Conservation (phyloP, 768 basidiomycete genomes). For the Paxillus ammoniavirescens region DNA sequence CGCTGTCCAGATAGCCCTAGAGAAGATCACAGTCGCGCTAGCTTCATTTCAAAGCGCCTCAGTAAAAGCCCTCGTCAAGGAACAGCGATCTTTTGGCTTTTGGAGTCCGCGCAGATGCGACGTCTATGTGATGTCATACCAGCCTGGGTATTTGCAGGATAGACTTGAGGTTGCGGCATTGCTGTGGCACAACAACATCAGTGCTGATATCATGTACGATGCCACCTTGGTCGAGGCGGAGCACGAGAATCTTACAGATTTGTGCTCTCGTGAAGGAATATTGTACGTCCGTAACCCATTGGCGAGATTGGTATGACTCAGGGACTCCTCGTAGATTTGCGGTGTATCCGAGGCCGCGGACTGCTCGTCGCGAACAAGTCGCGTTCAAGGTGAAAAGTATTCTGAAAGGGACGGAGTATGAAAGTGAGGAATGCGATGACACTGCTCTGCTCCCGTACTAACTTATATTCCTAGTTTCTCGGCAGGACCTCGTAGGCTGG, state of each 20-base stretch:
- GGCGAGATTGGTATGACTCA: conserved; percentile 20
- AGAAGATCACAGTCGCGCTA: conserved; percentile 70
- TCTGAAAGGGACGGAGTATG: conserved; percentile 72
- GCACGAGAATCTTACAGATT: conserved; percentile 62
- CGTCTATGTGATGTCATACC: conserved; percentile 80
- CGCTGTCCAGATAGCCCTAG: conserved; percentile 73
- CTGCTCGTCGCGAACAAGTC: conserved; percentile 54
- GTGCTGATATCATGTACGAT: conserved; percentile 88
- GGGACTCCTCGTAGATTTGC: conserved; percentile 51
- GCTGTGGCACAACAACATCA: conserved; percentile 80
- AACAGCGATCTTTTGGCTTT: conserved; percentile 79
- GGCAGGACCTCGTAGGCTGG: conserved; percentile 72
- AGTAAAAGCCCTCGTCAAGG: conserved; percentile 68
- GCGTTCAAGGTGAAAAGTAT: conserved; percentile 85
- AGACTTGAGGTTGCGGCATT: conserved; percentile 74
- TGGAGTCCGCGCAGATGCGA: conserved; percentile 91
- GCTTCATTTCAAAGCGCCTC: conserved; percentile 67
- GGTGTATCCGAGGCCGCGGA: conserved; percentile 54
- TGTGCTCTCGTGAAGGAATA: conserved; percentile 80
- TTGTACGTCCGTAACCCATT: conserved; percentile 47
- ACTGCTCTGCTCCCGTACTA: background rate
- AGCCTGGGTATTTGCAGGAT: conserved; percentile 72
- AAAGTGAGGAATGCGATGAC: conserved; percentile 43
- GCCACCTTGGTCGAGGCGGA: conserved; percentile 60
- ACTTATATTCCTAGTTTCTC: conserved; percentile 44